Evolutionary conservation across 2,329 filamentous ascomycete species (phyloP).

Genomic region (Aspergillus luchuensis): DNA sequence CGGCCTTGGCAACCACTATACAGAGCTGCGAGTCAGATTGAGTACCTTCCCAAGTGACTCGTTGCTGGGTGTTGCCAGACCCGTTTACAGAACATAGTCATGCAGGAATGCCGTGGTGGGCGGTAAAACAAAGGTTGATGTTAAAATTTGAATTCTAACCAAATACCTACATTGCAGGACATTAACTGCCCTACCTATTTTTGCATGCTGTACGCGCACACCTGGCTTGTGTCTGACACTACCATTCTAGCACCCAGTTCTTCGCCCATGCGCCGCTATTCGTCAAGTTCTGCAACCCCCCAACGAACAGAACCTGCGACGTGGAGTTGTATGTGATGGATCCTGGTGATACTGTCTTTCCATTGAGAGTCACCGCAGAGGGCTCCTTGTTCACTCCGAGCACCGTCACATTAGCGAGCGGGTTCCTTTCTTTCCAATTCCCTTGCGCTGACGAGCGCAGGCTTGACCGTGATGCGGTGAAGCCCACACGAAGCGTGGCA

Average conservation of each 20-base stretch:
- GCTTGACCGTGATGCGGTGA: slow-evolving; percentile 33
- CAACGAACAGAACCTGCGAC: slow-evolving; percentile 54
- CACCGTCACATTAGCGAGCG: slow-evolving; percentile 64
- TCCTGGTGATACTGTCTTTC: slow-evolving; percentile 41
- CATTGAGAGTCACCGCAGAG: slow-evolving; percentile 56
- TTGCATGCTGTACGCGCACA: background rate
- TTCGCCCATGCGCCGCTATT: slow-evolving; percentile 58
- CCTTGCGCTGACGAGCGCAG: slow-evolving; percentile 56
- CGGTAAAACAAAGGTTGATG: background rate
- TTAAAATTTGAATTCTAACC: background rate
- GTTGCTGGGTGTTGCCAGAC: background rate
- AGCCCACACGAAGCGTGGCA: slow-evolving; percentile 56
- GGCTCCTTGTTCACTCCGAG: slow-evolving; percentile 55
- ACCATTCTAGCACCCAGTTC: slow-evolving; percentile 62
- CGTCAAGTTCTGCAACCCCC: slow-evolving; percentile 53
- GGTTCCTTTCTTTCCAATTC: slow-evolving; percentile 58
- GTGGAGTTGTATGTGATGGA: slow-evolving; percentile 54
- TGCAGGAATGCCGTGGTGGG: background rate
- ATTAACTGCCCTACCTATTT: background rate
- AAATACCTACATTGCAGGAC: background rate
- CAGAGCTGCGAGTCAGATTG: too few species aligned
- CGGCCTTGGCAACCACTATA: background rate
- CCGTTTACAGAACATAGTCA: background rate
- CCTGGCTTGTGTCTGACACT: slow-evolving; percentile 1
- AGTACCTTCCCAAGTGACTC: background rate